Percentiles rank a stretch among this genome's conserved stretches.
Conservation (phyloP, 2,329 filamentous ascomycete genomes). For the Colletotrichum sp. region DNA sequence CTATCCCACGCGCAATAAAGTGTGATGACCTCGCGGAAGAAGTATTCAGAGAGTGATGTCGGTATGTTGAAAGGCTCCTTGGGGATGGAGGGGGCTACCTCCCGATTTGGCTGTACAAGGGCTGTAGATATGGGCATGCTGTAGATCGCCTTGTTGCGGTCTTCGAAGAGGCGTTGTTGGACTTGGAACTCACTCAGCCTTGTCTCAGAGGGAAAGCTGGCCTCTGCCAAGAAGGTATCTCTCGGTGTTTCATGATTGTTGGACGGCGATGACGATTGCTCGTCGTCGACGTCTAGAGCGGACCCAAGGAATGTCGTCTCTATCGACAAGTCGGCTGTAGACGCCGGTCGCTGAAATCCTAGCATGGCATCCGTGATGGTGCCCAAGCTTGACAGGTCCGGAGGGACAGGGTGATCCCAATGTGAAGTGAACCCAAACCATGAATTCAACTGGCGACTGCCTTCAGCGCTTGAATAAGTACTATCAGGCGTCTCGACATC, state of each 20-base stretch:
- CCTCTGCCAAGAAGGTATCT: accelerated
- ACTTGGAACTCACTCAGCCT: accelerated
- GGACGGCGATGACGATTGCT: not conserved
- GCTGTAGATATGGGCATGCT: not conserved
- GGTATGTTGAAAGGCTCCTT: conserved; percentile 18
- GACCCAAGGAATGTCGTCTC: accelerated
- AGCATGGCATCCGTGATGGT: not conserved
- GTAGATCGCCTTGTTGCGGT: accelerated
- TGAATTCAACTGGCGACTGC: not conserved
- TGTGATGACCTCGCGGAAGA: conserved; percentile 26
- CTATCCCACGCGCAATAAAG: conserved; percentile 27
- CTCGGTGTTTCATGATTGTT: accelerated
- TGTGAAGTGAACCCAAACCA: not conserved
- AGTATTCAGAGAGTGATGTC: conserved; percentile 21
- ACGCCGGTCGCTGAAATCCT: not conserved
- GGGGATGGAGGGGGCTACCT: accelerated
- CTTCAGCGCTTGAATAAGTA: not conserved
- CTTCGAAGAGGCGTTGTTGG: not conserved
- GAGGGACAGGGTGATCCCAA: not conserved
- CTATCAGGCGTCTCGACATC: accelerated
- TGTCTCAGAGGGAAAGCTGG: accelerated
- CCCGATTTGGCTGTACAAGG: accelerated
- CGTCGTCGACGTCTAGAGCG: accelerated
- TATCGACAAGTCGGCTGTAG: accelerated
- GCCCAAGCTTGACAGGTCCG: not conserved